Evolutionary conservation across 441 rosid species (phyloP), one percentile per base, ranked within the genome.

Genomic region (Mallotus repandus): DNA sequence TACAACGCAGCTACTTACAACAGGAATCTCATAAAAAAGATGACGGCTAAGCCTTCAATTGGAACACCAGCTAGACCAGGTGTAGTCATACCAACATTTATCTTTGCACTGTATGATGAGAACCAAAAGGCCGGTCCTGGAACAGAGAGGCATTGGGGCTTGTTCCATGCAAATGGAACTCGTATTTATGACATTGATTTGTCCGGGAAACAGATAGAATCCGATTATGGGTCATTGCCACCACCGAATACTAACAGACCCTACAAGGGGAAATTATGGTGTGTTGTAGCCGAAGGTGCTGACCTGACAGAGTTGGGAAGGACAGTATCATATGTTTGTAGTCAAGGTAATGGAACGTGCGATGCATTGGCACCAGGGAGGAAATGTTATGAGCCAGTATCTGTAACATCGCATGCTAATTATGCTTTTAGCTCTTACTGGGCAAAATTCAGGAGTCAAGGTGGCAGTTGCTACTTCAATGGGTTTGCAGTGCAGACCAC

Each of bases 61-160:
- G 98, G 98, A 21, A 94, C 96, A 2, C 98, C 98, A 0, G 89
- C 92, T 4, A 84, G 91, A 63, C 94, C 92, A 12, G 88, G 90
- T 18, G 68, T 73, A 9, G 65, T 68, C 0, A 86, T 89, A 46
- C 95, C 92, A 4, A 85, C 97, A 2, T 90, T 87, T 59, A 74
- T 91, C 45, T 94, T 87, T 76, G 85, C 97, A 9, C 63, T 90
- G 53, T 92, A 73, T 66, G 79, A 92, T 56, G 97, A 94, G 82
- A 86, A 89, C 79, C 84, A 59, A 13, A 94, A 94, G 77, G 0
- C 60, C 4, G 98, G 98, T 59, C 89, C 89, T 1, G 97, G 84
- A 59, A 91, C 91, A 52, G 90, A 89, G 77, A 85, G 98, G 78
- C 91, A 91, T 9, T 94, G 93, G 91, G 98, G 97, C 5, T n/a